Percentiles rank a stretch among this genome's conserved stretches.
Conservation (phyloP, 495 filamentous ascomycete species). For the Annulohypoxylon stygium region DNA sequence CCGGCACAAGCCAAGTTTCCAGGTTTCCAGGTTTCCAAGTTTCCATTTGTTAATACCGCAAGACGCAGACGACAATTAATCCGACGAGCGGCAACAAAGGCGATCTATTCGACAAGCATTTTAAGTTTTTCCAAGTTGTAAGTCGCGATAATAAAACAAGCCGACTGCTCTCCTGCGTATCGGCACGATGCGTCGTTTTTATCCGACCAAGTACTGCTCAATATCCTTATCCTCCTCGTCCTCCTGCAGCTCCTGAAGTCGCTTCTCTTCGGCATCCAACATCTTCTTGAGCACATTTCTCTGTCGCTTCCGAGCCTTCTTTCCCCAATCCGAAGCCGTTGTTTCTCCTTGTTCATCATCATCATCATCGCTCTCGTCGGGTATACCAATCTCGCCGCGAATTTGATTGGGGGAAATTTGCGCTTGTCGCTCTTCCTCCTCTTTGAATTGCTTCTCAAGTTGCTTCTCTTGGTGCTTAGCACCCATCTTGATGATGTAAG, state of each 20-base stretch:
- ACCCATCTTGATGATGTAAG: constrained; percentile 69
- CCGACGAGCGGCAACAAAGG: background rate
- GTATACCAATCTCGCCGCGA: constrained; percentile 64
- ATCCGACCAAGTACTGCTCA: constrained; percentile 72
- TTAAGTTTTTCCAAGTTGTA: background rate
- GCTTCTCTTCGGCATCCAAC: constrained; percentile 64
- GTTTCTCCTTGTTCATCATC: constrained; percentile 56
- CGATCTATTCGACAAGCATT: constrained; percentile 3
- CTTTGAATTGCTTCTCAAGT: constrained; percentile 57
- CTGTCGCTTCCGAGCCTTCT: constrained; percentile 73
- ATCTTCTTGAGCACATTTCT: constrained; percentile 70
- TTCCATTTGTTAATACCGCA: constrained; percentile 7
- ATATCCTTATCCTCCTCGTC: constrained; percentile 78
- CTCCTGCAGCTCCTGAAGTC: constrained; percentile 58
- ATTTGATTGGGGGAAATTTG: constrained; percentile 65
- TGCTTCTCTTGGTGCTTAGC: constrained; percentile 59
- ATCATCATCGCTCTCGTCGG: constrained; percentile 68
- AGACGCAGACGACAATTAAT: background rate
- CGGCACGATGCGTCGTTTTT: constrained; percentile 6
- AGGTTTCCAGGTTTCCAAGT: background rate
- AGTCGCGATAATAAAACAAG: background rate
- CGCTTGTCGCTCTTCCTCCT: constrained; percentile 54
- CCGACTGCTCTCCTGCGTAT: background rate
- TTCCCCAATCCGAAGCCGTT: constrained; percentile 64
- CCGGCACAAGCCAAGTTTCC: background rate